A percentile compares a stretch with the other conserved stretches of the same genome.
Conservation (phyloP, 1,139 yeast genomes). For the Nakaseomyces kungkrabaensis region DNA sequence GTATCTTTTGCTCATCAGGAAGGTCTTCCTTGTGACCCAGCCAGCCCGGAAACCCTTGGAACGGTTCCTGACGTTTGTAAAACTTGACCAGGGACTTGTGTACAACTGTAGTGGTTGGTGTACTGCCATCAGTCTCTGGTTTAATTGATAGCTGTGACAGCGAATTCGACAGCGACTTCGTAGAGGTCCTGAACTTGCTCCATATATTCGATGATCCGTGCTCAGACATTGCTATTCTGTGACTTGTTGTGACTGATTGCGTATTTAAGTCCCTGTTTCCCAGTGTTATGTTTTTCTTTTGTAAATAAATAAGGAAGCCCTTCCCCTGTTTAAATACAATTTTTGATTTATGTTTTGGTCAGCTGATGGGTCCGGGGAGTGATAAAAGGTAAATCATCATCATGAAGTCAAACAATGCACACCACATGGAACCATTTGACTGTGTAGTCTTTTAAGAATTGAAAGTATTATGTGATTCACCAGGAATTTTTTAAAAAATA, state of each 20-base stretch:
- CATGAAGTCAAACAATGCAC: no score
- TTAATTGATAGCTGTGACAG: constrained; percentile 24
- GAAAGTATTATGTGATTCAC: no score
- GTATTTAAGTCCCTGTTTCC: no score
- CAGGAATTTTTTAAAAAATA: no score
- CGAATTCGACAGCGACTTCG: constrained; percentile 26
- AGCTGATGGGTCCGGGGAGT: no score
- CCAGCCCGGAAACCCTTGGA: constrained; percentile 34
- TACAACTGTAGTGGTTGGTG: constrained; percentile 29
- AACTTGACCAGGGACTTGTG: constrained; percentile 32
- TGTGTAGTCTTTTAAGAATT: no score
- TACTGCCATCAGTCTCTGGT: constrained; percentile 33
- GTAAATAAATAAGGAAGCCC: neutral
- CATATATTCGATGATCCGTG: constrained; percentile 20
- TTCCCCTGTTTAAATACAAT: no score
- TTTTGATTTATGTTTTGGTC: no score
- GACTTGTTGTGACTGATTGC: no score
- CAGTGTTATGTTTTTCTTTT: neutral
- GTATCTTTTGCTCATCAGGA: constrained; percentile 25
- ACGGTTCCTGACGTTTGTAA: constrained; percentile 27
- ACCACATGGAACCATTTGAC: no score
- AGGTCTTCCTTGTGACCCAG: constrained; percentile 31
- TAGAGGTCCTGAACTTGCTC: constrained; percentile 26
- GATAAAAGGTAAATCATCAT: no score
- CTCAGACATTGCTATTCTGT: neutral